A percentile compares a stretch with the other conserved stretches of the same genome.
Evolutionary conservation across 202 grass and related monocot genomes (phyloP).

Genomic region (Setaria italica): DNA sequence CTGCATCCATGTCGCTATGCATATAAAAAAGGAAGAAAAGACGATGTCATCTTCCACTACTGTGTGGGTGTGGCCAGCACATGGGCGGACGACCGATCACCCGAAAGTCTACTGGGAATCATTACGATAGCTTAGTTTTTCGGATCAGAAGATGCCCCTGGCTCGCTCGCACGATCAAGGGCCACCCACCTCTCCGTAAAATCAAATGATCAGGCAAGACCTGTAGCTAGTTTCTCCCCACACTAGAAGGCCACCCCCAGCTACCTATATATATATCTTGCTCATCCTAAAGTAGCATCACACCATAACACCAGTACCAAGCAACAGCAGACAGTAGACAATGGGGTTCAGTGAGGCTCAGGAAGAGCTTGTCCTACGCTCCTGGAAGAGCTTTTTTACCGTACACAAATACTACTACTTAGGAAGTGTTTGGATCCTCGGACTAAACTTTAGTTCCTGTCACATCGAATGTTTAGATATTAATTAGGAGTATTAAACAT

Average conservation of each 20-base stretch:
- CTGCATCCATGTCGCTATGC: not conserved
- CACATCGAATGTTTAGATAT: no score
- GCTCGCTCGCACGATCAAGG: constrained; percentile 17
- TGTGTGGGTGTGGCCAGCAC: not conserved
- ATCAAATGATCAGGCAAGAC: not conserved
- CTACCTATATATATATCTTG: constrained; percentile 39
- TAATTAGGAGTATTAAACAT: no score
- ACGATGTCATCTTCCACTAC: not conserved
- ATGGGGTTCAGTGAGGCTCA: constrained; percentile 75
- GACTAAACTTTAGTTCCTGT: no score
- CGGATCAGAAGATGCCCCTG: constrained; percentile 9
- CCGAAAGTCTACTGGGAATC: constrained; percentile 6
- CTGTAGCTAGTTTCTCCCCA: constrained; percentile 18
- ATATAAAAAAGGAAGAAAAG: not conserved
- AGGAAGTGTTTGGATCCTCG: no score
- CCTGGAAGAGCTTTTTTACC: no score
- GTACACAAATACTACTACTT: no score
- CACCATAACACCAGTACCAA: not conserved
- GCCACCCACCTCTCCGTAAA: not conserved
- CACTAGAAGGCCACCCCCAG: not conserved
- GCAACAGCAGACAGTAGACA: no score
- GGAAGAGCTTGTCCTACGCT: constrained; percentile 72
- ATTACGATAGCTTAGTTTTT: constrained; percentile 7
- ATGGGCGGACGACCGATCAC: not conserved
- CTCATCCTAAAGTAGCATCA: not conserved